Base-by-base conservation (phyloP, 2,329 filamentous ascomycete species). In the Gyromitra esculenta region DNA sequence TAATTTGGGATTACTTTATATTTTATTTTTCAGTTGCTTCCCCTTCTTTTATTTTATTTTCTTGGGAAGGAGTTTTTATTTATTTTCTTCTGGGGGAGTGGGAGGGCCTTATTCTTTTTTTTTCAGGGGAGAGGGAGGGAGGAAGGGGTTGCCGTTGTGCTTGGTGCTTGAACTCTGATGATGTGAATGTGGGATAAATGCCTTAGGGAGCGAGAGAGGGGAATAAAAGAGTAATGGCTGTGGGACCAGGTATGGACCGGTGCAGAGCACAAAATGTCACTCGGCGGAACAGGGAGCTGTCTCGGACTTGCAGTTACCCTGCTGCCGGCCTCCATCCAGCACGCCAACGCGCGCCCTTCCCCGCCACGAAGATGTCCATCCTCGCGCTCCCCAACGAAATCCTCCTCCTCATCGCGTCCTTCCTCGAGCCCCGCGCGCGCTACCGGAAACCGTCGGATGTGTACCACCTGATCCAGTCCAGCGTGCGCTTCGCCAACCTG, bases 341-440 rank as follows among this genome's bases (percentile, higher is more conserved):
- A 15, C 7, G 18, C 15, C 41, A 2, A 45, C 41, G 25, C 18
- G 31, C 60, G 11, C 4, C 21, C 60, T 3, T 35, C 21, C 25
- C 41, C 13, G 15, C 41, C 41, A 45, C 31, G 2, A 65, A 45
- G 5, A 65, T 65, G 62, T 45, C 25, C 25, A 31, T 65, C 9
- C 62, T 65, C 25, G 31, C 37, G 25, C 62, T 65, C 25, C 62
- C 62, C 9, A 65, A 65, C 31, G 62, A 65, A 21, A 11, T 65
- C 3, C 45, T 65, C 62, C 62, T 65, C 31, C 9, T 18, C 1
- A 7, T 65, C 1, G 45, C 45, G 11, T 18, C 9, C 35, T 67
- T 54, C 50, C 64, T 56, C 63, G 15, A 67, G 8, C 64, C 64
- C 11, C 18, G 37, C 37, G 64, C 50, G 50, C 64, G 64, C 2